Evolutionary conservation across 2,329 filamentous ascomycete genomes (phyloP), one percentile per base, ranked within the genome.

Genomic region (Epichloe brachyelytri): DNA sequence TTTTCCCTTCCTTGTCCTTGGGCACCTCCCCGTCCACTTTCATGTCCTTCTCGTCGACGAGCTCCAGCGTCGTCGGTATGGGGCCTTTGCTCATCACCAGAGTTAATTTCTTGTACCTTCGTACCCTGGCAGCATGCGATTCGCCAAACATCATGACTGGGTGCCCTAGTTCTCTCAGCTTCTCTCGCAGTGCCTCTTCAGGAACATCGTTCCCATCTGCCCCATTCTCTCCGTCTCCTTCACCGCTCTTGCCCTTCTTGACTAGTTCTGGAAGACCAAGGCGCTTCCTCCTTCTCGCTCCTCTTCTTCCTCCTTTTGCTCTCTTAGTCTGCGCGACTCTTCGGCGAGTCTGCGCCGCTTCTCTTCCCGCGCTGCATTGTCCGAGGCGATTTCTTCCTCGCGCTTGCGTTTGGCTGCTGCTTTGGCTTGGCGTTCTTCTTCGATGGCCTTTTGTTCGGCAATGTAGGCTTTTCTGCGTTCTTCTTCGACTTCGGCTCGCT

Each of bases 41-140:
- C 88, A 96, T 95, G 58, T 95, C 83, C 64, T 82, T 82, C 68
- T 94, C 90, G 7, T 85, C 80, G 2, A 97, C 83, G 1, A 88
- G 79, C 62, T 80, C 76, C 52, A 97, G 70, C 7, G 81, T 89
- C 17, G 91, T 97, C 2, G 89, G 88, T 62, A 97, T 95, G 0
- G 91, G 90, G 0, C 88, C 86, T 50, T 82, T 75, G 5, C 79
- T 83, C 57, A 86, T 67, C 43, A 78, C 71, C n/a, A 72, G 74
- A 41, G 70, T 73, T 62, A 90, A 71, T 55, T 79, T 80, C 57
- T 77, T 78, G 65, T 88, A 91, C 55, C 91, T 78, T 59, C 79
- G 77, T 53, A 94, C 65, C 45, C 85, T 77, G 53, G 78, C 78
- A 37, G 72, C 74, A 61, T 91, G 86, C 6, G 74, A 78, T 70